phyloP scores from a whole-genome alignment of 257 asterid genomes.

The Orobanche coerulescens region DNA sequence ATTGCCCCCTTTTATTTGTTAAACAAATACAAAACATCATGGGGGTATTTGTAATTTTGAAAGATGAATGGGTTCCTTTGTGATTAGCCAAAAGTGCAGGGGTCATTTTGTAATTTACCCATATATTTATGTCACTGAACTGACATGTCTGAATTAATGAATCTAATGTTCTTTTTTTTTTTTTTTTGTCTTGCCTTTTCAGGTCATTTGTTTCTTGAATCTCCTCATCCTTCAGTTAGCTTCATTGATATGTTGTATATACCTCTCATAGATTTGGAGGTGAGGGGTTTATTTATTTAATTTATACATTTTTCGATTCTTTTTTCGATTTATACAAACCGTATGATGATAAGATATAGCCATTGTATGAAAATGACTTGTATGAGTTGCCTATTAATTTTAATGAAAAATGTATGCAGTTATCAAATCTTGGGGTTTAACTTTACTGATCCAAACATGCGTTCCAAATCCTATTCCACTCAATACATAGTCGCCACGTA shows the following conservation, averaged over 20 bases:
- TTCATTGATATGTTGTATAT: constrained; percentile 24
- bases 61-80: not conserved
- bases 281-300: not conserved
- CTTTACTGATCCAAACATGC: too few relatives aligned
- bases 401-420: too few relatives aligned
- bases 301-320: too few relatives aligned
- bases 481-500: too few relatives aligned
- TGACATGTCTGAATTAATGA: too few relatives aligned
- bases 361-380: too few relatives aligned
- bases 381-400: too few relatives aligned
- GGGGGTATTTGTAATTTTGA: not conserved
- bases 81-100: not conserved
- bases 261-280: constrained; percentile 5
- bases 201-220: constrained; percentile 29
- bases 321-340: too few relatives aligned
- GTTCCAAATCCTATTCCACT: too few relatives aligned
- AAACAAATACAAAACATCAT: not conserved
- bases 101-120: not conserved
- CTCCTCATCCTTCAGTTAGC: constrained; percentile 23
- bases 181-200: constrained; percentile 21
- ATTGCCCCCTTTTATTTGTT: not conserved
- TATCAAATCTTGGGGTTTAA: too few relatives aligned
- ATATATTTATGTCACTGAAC: not conserved
- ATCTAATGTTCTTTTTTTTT: constrained; percentile 12
- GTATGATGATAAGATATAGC: too few relatives aligned